Base-by-base conservation (phyloP, 2,329 filamentous ascomycete species). In the Trichoderma afroharzianum region DNA sequence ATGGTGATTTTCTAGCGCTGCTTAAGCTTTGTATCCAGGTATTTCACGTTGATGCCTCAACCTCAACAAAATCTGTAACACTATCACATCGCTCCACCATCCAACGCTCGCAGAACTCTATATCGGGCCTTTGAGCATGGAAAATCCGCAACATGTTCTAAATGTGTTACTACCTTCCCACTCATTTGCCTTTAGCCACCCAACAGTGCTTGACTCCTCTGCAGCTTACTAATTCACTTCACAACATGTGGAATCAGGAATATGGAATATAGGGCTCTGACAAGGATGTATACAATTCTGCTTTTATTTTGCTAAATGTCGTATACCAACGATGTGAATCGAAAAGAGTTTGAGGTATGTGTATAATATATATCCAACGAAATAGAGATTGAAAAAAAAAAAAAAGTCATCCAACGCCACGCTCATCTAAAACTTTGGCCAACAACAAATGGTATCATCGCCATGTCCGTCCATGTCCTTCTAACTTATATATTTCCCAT, bases 361-460 rank as follows among this genome's bases (percentile, higher is more conserved):
- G 8, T 18, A n/a, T 4, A 8, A 30, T 59, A 57, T 39, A 68
- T 58, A 4, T 43, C 26, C 33, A 26, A 59, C 47, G 53, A 50
- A 50, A 47, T 14, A n/a, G 9, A 59, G 3, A 58, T 47, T 32
- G 24, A 33, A 30, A 47, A n/a, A 8, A 47, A n/a, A 8, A 47
- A 43, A 28, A 33, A 55, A 36, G 9, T 55, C 39, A 61, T 69
- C 39, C 57, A 69, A 69, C 70, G 70, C 70, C 70, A 59, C 70
- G 70, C 70, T 71, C 70, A 58, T 71, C 57, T 69, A 71, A 67
- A 57, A 61, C 63, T 36, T 63, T 24, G 55, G 66, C 43, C 63
- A 62, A 62, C 67, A 67, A 67, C 63, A 62, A 66, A 64, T 68
- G 70, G 70, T 71, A 71, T 71, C 63, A 63, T 68, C 63, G 70